phyloP scores from a whole-genome alignment of 495 filamentous ascomycete species.

The Cercophora sp. region DNA sequence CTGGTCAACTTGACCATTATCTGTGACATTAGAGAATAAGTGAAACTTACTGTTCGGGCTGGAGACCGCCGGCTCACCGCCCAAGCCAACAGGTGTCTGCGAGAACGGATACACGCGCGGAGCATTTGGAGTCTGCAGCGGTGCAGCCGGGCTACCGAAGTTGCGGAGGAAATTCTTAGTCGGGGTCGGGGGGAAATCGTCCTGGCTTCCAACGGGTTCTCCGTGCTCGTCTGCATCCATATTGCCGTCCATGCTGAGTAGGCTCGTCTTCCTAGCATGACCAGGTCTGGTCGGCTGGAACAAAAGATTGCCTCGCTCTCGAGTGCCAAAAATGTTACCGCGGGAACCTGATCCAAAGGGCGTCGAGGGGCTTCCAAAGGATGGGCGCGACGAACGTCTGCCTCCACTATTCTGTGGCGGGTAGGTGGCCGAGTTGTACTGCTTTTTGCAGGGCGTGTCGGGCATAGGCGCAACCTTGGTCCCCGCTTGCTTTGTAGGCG shows the following conservation, averaged over 20 bases:
- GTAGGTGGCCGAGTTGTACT: slow-evolving; percentile 60
- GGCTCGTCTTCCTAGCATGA: slow-evolving; percentile 63
- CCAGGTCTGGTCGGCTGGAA: slow-evolving; percentile 35
- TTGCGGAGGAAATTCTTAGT: slow-evolving; percentile 64
- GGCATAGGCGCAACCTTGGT: slow-evolving; percentile 54
- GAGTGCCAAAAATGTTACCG: slow-evolving; percentile 58
- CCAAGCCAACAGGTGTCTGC: slow-evolving; percentile 25
- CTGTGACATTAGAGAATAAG: slow-evolving; percentile 21
- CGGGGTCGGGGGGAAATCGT: slow-evolving; percentile 86
- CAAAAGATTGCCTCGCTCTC: slow-evolving; percentile 44
- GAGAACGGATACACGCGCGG: slow-evolving; percentile 25
- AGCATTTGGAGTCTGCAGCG: slow-evolving; percentile 22
- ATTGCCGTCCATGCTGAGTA: slow-evolving; percentile 73
- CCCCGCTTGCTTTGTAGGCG: slow-evolving; percentile 43
- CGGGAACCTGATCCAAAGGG: slow-evolving; percentile 55
- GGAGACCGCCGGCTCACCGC: slow-evolving; percentile 16
- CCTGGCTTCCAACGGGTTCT: slow-evolving; percentile 50
- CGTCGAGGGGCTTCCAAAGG: slow-evolving; percentile 49
- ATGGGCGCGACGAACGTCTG: slow-evolving; percentile 33
- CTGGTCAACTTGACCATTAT: background rate
- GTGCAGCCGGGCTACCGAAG: slow-evolving; percentile 16
- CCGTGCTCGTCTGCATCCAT: slow-evolving; percentile 66
- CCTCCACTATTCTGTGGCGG: slow-evolving; percentile 55
- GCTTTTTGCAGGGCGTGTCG: slow-evolving; percentile 93
- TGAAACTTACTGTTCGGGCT: slow-evolving; percentile 42